Conservation (phyloP, 352 stramenopile species). For the Globisporangium camurandrum region DNA sequence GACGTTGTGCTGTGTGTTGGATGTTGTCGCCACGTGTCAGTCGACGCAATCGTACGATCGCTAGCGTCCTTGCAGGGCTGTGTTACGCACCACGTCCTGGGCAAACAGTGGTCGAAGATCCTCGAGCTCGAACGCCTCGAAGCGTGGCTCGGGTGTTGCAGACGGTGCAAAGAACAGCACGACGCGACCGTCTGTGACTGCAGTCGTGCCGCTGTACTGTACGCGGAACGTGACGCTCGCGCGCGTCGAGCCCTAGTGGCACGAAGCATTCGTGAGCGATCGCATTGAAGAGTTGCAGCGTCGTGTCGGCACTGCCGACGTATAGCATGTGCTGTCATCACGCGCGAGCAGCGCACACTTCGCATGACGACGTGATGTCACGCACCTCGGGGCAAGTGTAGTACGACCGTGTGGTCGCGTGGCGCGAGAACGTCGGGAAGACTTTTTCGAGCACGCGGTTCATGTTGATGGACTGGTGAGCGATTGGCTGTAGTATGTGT, state of each 20-base stretch:
- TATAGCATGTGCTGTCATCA: too few species aligned
- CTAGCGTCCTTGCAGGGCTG: too few species aligned
- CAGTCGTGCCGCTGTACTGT: conserved; percentile 25
- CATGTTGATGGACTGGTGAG: conserved; percentile 20
- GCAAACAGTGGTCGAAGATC: conserved; percentile 49
- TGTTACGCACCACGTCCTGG: conserved; percentile 49
- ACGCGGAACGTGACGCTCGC: conserved; percentile 50
- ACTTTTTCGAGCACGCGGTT: conserved; percentile 63
- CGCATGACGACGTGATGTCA: too few species aligned
- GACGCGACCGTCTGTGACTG: conserved; percentile 37
- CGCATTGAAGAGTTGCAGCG: too few species aligned
- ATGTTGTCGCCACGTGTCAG: too few species aligned
- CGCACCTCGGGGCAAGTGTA: too few species aligned
- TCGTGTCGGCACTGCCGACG: too few species aligned
- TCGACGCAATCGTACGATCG: too few species aligned
- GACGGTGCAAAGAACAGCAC: conserved; percentile 55
- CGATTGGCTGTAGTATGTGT: background rate
- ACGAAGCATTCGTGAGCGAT: too few species aligned
- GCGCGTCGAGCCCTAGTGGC: conserved; percentile 41
- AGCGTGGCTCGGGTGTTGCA: conserved; percentile 33
- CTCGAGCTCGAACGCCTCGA: conserved; percentile 55
- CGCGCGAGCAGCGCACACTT: too few species aligned
- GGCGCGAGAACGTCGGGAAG: conserved; percentile 51
- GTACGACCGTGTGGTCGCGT: conserved; percentile 31
- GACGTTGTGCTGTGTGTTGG: conserved; percentile 39